phyloP scores from a whole-genome alignment of 179 eudicot genomes.

The Dionaea muscipula region DNA sequence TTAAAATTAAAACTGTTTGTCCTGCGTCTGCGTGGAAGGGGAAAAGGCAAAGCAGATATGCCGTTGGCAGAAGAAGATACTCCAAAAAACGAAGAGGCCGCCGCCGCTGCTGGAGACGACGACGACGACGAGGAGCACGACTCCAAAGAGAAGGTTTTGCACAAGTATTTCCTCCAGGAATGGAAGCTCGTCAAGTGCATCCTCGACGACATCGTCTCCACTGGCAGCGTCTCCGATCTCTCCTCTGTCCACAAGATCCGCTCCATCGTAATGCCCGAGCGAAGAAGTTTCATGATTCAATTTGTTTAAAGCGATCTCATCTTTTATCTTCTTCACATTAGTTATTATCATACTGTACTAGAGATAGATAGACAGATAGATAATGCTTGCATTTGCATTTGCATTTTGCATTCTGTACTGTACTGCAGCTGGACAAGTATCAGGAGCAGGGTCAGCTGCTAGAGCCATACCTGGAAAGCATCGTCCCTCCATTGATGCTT shows the following conservation, averaged over 20 bases:
- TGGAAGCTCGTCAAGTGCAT: constrained; percentile 69
- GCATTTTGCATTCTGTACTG: not conserved
- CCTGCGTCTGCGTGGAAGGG: too few relatives aligned
- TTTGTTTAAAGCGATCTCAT: too few relatives aligned
- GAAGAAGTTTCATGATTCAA: too few relatives aligned
- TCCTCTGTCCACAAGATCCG: constrained; percentile 66
- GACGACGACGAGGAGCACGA: constrained; percentile 62
- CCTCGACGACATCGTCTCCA: constrained; percentile 59
- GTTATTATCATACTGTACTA: too few relatives aligned
- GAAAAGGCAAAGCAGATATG: too few relatives aligned
- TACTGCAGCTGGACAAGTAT: constrained; percentile 76
- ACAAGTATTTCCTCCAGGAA: constrained; percentile 62
- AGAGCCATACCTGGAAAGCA: constrained; percentile 93
- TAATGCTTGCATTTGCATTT: not conserved
- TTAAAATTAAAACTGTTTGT: too few relatives aligned
- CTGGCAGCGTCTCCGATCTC: constrained; percentile 46
- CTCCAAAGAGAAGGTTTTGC: constrained; percentile 53
- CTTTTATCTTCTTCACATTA: too few relatives aligned
- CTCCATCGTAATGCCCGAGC: constrained; percentile 53
- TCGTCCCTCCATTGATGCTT: constrained; percentile 76
- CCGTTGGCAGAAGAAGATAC: constrained; percentile 8
- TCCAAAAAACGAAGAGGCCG: constrained; percentile 6
- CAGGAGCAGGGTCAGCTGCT: constrained; percentile 86
- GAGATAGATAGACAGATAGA: too few relatives aligned
- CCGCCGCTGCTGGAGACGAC: constrained; percentile 8